phyloP scores from a whole-genome alignment of 345 rosid genomes.

The Euphorbia peplus region DNA sequence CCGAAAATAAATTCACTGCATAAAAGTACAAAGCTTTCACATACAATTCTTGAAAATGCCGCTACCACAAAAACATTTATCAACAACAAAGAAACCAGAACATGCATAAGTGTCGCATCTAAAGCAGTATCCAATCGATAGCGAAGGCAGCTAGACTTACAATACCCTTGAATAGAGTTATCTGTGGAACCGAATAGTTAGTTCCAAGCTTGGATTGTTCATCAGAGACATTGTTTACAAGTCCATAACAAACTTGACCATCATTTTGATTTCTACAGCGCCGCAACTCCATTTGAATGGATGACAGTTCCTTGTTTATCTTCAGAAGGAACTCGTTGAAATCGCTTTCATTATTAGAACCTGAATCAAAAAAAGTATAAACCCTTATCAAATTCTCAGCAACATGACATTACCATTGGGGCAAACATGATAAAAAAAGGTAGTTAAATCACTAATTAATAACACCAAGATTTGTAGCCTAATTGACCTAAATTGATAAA shows the following conservation, averaged over 20 bases:
- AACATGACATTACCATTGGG: background rate
- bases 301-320: slow-evolving; percentile 83
- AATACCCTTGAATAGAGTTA: slow-evolving; percentile 73
- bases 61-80: background rate
- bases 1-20: background rate
- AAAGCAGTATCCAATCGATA: background rate
- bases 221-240: slow-evolving; percentile 76
- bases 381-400: background rate
- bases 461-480: background rate
- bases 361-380: slow-evolving; percentile 24
- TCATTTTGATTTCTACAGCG: slow-evolving; percentile 75
- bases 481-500: background rate
- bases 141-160: slow-evolving; percentile 39
- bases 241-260: slow-evolving; percentile 71
- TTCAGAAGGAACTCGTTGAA: slow-evolving; percentile 67
- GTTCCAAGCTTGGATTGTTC: slow-evolving; percentile 93
- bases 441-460: background rate
- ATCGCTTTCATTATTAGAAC: slow-evolving; percentile 33
- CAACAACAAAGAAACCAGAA: background rate
- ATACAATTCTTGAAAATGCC: background rate
- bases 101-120: background rate
- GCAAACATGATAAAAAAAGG: background rate
- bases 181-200: slow-evolving; percentile 73
- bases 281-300: slow-evolving; percentile 71
- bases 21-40: background rate